A percentile compares a stretch with the other conserved stretches of the same genome.
Conservation (phyloP, 192 early-diverging fungal species). For the Backusella parvicylindrica region DNA sequence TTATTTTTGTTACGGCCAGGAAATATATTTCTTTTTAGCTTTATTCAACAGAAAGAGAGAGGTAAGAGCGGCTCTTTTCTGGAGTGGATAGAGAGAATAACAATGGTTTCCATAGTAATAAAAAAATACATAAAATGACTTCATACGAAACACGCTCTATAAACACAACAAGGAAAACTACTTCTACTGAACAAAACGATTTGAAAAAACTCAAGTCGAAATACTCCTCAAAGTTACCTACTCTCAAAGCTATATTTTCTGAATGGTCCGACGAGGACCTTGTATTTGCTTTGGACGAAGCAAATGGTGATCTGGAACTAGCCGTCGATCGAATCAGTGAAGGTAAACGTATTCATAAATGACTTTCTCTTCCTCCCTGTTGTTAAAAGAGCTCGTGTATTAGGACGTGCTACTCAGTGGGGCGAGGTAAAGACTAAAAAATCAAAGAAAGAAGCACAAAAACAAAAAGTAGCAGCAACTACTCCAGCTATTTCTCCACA, state of each 20-base stretch:
- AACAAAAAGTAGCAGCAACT: constrained; percentile 42
- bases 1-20: background rate
- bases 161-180: constrained; percentile 20
- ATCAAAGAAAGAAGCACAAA: constrained; percentile 55
- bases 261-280: constrained; percentile 94
- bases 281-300: constrained; percentile 80
- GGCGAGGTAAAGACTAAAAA: constrained; percentile 82
- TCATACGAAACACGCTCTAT: constrained; percentile 30
- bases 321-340: constrained; percentile 82
- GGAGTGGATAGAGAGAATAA: background rate
- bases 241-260: constrained; percentile 71
- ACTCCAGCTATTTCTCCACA: background rate
- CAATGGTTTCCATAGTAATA: background rate
- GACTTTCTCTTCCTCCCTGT: background rate
- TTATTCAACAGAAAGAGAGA: background rate
- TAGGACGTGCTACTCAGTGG: constrained; percentile 80
- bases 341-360: constrained; percentile 40
- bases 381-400: constrained; percentile 8
- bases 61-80: background rate
- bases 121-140: constrained; percentile 21
- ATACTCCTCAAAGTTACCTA: constrained; percentile 60
- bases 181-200: constrained; percentile 37
- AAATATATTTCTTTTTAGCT: background rate
- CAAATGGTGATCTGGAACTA: constrained; percentile 78
- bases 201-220: constrained; percentile 64